phyloP scores from a whole-genome alignment of 805 yeast species.

The Kodamaea sagamina region DNA sequence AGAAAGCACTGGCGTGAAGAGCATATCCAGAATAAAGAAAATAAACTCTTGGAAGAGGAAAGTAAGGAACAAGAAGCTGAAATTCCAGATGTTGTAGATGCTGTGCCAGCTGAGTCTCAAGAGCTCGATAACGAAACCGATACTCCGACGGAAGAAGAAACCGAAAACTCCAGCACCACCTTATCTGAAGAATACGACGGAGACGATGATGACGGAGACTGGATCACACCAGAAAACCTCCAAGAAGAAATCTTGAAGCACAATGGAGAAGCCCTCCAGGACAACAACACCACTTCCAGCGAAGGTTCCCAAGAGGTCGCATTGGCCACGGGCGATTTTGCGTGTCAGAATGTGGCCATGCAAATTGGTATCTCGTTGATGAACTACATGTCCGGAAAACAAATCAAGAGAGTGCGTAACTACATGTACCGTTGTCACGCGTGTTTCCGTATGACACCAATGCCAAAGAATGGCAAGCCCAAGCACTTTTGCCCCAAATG shows the following conservation, averaged over 20 bases:
- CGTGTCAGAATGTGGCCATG: constrained; percentile 92
- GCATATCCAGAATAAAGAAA: constrained; percentile 13
- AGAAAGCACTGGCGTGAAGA: constrained; percentile 16
- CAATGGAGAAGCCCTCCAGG: constrained; percentile 55
- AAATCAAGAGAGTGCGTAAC: constrained; percentile 80
- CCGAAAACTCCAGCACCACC: constrained; percentile 12
- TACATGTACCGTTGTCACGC: constrained; percentile 98
- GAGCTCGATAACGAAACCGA: constrained; percentile 9
- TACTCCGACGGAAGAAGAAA: constrained; percentile 10
- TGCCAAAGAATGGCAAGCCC: constrained; percentile 73
- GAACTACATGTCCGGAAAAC: constrained; percentile 81
- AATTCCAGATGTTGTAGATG: constrained; percentile 7
- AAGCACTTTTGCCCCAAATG: constrained; percentile 92
- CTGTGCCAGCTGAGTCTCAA: constrained; percentile 12
- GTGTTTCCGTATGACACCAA: constrained; percentile 80
- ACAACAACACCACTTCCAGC: constrained; percentile 30
- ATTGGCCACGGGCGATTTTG: constrained; percentile 92
- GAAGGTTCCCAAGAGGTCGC: constrained; percentile 60
- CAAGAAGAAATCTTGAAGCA: constrained; percentile 69
- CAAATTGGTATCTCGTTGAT: constrained; percentile 87
- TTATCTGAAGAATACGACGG: constrained; percentile 59
- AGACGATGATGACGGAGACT: constrained; percentile 80
- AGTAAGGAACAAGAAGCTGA: not conserved
- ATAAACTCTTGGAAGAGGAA: constrained; percentile 5
- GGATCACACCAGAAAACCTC: constrained; percentile 92